A percentile compares a stretch with the other conserved stretches of the same genome.
Evolutionary conservation across 2,329 filamentous ascomycete genomes (phyloP).

Genomic region (Colletotrichum neosansevieriae): DNA sequence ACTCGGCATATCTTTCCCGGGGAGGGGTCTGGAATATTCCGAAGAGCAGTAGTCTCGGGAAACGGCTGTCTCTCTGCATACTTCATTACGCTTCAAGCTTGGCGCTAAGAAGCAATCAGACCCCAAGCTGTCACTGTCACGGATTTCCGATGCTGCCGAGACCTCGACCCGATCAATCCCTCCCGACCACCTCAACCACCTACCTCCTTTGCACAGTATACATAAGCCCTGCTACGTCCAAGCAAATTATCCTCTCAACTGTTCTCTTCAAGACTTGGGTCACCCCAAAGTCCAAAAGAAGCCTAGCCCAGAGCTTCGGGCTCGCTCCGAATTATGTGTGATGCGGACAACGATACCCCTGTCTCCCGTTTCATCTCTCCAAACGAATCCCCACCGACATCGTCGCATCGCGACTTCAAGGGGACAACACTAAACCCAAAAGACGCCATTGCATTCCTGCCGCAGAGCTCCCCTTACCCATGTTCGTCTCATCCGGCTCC

Average conservation of each 20-base stretch:
- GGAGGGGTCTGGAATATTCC: background rate
- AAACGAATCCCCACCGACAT: conserved; percentile 12
- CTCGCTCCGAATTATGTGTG: conserved; percentile 2
- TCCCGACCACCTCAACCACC: too few relatives aligned
- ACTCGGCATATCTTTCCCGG: conserved; percentile 12
- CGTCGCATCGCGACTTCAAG: conserved; percentile 16
- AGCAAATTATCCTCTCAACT: too few relatives aligned
- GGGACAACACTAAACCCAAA: conserved; percentile 4
- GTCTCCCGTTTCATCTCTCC: conserved; percentile 23
- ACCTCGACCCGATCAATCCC: background rate
- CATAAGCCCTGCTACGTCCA: too few relatives aligned
- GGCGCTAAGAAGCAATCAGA: too few relatives aligned
- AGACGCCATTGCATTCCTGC: background rate
- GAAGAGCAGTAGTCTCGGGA: too few relatives aligned
- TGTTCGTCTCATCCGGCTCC: conserved; percentile 37
- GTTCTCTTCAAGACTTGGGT: too few relatives aligned
- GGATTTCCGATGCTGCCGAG: background rate
- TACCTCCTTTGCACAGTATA: too few relatives aligned
- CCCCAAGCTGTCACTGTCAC: too few relatives aligned
- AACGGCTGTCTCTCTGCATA: too few relatives aligned
- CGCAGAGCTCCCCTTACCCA: conserved; percentile 18
- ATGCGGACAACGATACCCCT: conserved; percentile 12
- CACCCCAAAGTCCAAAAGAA: background rate
- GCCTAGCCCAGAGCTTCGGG: background rate
- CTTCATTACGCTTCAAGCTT: too few relatives aligned